Evolutionary conservation across 2,329 filamentous ascomycete species (phyloP).

Genomic region (Bipolaris victoriae): DNA sequence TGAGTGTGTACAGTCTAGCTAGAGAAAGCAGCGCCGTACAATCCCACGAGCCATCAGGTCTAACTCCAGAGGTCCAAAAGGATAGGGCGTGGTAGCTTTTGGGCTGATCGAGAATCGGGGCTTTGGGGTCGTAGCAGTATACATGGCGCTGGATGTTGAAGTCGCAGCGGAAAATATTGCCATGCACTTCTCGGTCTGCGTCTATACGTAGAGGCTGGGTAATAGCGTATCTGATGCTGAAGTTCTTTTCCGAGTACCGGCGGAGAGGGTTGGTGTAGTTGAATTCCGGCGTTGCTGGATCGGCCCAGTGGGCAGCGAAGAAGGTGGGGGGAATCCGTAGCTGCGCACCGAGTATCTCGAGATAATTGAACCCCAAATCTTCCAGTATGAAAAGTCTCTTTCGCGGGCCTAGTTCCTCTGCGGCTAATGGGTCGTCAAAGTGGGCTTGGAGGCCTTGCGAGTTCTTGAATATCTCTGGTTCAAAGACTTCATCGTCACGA

Average conservation of each 20-base stretch:
- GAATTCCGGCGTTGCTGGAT: slow-evolving; percentile 15
- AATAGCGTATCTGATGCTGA: slow-evolving; percentile 7
- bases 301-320: slow-evolving; percentile 20
- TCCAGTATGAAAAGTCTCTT: not conserved
- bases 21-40: not conserved
- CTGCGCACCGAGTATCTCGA: slow-evolving; percentile 5
- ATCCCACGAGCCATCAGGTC: slow-evolving; percentile 13
- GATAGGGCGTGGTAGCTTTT: slow-evolving; percentile 16
- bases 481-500: not conserved
- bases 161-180: slow-evolving; percentile 6
- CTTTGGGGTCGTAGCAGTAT: slow-evolving; percentile 10
- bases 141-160: slow-evolving; percentile 16
- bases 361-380: not conserved
- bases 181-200: not conserved
- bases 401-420: not conserved
- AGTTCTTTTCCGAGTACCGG: slow-evolving; percentile 9
- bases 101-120: slow-evolving; percentile 12
- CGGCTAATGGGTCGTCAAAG: not conserved
- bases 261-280: slow-evolving; percentile 16
- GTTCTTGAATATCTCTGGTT: not conserved
- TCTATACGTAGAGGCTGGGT: slow-evolving; percentile 12
- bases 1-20: not conserved
- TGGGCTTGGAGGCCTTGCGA: not conserved
- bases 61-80: slow-evolving; percentile 12
- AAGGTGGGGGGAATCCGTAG: slow-evolving; percentile 15